A percentile compares a stretch with the other conserved stretches of the same genome.
phyloP scores from a whole-genome alignment of 139 green algal genomes.

The Bryopsis sp. region DNA sequence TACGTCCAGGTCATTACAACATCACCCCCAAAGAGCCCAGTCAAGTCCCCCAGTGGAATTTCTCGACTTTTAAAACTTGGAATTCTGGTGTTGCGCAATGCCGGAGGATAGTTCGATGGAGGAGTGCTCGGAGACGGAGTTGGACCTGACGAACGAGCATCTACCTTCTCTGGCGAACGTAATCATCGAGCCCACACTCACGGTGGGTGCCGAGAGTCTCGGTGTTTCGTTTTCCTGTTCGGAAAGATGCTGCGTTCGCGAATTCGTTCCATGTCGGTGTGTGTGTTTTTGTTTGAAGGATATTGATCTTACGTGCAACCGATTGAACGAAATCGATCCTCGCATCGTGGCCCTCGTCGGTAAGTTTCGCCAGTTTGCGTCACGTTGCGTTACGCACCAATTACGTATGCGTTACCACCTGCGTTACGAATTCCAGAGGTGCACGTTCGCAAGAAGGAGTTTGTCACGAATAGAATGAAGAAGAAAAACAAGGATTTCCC shows the following conservation, averaged over 20 bases:
- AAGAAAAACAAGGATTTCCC: no score
- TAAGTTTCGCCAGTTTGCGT: constrained; percentile 11
- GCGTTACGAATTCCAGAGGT: no score
- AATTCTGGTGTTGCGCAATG: no score
- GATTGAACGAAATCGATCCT: constrained; percentile 55
- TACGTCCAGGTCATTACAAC: no score
- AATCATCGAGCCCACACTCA: constrained; percentile 31
- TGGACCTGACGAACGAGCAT: constrained; percentile 69
- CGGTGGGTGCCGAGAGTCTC: constrained; percentile 23
- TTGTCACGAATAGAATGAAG: no score
- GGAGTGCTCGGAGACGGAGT: constrained; percentile 19
- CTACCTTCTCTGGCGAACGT: constrained; percentile 42
- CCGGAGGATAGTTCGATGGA: no score
- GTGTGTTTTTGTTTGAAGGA: constrained; percentile 29
- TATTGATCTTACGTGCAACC: constrained; percentile 77
- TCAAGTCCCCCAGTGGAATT: no score
- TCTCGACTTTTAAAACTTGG: no score
- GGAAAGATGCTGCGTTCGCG: constrained; percentile 15
- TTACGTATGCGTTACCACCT: neutral
- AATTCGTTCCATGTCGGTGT: constrained; percentile 2
- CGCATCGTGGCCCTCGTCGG: constrained; percentile 56
- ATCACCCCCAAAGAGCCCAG: no score
- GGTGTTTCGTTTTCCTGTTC: neutral
- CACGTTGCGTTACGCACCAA: neutral
- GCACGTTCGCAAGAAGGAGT: no score